Evolutionary conservation across 169 alveolate species (phyloP), one percentile per base, ranked within the genome.

Genomic region (Cryptosporidium sp.): DNA sequence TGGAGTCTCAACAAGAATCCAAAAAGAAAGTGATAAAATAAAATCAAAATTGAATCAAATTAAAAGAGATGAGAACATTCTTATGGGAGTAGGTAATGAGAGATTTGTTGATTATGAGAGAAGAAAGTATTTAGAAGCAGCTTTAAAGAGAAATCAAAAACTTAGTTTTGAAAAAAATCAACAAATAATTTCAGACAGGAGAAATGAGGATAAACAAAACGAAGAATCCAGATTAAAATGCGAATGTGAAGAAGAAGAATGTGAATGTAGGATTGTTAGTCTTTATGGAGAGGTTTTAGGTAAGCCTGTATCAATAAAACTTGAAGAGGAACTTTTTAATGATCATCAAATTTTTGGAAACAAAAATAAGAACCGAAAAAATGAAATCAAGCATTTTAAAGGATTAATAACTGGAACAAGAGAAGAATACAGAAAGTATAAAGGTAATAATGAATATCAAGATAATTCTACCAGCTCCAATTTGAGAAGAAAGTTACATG

Each of bases 111-210:
- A 73, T 26, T 26, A 56, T 21, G 86, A 73, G 39, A 80, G 75
- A 44, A 80, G 56, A 42, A 65, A 80, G 70, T 60, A 23, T 35
- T n/a, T 80, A 10, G 89, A 62, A 51, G 89, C 89, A 23, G 89
- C 89, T 33, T n/a, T 65, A 3, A 80, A 80, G 48, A 60, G 89
- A 42, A 56, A 62, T 23, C 33, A 29, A 23, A 23, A n/a, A 29
- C 69, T 62, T 9, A 65, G 72, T 14, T 65, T 65, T 65, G 51
- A 65, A 53, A 26, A 35, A n/a, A 65, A 29, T 7, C 3, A 23
- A 37, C n/a, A 51, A 75, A 14, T 4, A 58, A 4, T 21, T 21
- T 75, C 84, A 16, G 65, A 37, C 2, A 16, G 29, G 5, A 18
- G 21, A 62, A 18, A 67, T 26, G 29, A 16, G 56, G 21, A 14